phyloP scores from a whole-genome alignment of 768 basidiomycete species.

The Mycena albidolilacea region DNA sequence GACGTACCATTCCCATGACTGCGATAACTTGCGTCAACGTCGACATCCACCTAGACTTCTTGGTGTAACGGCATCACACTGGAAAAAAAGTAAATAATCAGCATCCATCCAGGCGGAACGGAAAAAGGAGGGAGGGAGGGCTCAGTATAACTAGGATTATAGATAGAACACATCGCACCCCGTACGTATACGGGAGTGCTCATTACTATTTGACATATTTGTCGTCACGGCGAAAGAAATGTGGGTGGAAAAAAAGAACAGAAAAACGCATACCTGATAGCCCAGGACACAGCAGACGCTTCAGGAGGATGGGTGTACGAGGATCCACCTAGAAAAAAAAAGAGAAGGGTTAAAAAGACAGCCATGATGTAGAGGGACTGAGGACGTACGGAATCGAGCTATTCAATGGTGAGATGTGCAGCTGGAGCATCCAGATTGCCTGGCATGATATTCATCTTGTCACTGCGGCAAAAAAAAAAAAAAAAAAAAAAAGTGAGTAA shows the following conservation, averaged over 20 bases:
- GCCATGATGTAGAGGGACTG: too few relatives aligned
- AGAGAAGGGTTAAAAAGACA: neutral
- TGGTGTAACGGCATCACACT: neutral
- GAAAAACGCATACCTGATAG: neutral
- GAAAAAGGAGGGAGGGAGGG: neutral
- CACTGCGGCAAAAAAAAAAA: too few relatives aligned
- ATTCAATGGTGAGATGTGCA: too few relatives aligned
- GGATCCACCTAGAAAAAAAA: too few relatives aligned
- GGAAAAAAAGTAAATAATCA: neutral
- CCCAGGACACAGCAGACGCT: neutral
- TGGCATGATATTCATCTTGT: too few relatives aligned
- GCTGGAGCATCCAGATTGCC: too few relatives aligned
- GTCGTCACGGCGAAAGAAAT: neutral
- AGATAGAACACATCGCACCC: conserved; percentile 21
- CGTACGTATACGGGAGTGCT: neutral
- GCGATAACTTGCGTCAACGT: too few relatives aligned
- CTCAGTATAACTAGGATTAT: conserved; percentile 50
- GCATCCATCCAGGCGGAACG: neutral
- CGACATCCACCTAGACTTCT: too few relatives aligned
- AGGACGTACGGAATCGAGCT: too few relatives aligned
- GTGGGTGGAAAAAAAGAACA: neutral
- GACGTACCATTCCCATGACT: neutral
- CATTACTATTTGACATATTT: conserved; percentile 22
- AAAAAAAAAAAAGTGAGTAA: too few relatives aligned
- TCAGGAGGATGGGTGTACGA: too few relatives aligned